Evolutionary conservation across 2,329 filamentous ascomycete genomes (phyloP).

Genomic region (Nectriaceae sp.): DNA sequence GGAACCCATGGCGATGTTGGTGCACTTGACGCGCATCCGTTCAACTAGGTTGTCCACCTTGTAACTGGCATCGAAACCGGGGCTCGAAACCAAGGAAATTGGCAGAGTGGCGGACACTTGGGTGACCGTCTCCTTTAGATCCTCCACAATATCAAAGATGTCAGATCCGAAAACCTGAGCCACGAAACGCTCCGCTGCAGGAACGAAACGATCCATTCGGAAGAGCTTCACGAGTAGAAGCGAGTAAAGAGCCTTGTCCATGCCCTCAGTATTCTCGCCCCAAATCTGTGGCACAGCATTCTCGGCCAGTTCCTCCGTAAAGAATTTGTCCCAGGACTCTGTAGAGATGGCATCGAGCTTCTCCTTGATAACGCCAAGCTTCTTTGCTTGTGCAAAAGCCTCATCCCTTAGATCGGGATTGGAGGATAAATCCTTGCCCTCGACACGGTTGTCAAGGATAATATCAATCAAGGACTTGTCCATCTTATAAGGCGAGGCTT

Average conservation of each 20-base stretch:
- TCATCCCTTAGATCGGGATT: conserved; percentile 64
- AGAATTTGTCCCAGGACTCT: conserved; percentile 78
- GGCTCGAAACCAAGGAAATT: conserved; percentile 89
- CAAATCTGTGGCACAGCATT: conserved; percentile 77
- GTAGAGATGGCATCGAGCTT: conserved; percentile 63
- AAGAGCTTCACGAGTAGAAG: conserved; percentile 91
- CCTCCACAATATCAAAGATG: conserved; percentile 81
- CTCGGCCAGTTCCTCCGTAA: conserved; percentile 84
- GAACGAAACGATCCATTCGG: conserved; percentile 93
- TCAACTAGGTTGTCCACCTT: conserved; percentile 97
- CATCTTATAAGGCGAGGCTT: conserved; percentile 95
- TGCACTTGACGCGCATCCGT: conserved; percentile 77
- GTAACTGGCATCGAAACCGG: conserved; percentile 97
- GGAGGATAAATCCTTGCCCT: conserved; percentile 78
- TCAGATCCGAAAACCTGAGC: conserved; percentile 79
- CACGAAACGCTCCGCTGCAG: conserved; percentile 89
- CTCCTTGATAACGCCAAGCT: conserved; percentile 73
- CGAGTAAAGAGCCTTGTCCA: conserved; percentile 79
- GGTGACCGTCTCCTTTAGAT: conserved; percentile 80
- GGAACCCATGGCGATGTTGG: conserved; percentile 98
- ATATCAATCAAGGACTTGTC: conserved; percentile 86
- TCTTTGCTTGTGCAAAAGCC: conserved; percentile 67
- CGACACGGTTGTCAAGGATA: conserved; percentile 76
- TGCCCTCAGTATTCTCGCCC: conserved; percentile 60
- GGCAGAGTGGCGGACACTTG: conserved; percentile 84